Evolutionary conservation across 208 protist species (phyloP), one percentile per base, ranked within the genome.

Genomic region (Crithidia mellificae): DNA sequence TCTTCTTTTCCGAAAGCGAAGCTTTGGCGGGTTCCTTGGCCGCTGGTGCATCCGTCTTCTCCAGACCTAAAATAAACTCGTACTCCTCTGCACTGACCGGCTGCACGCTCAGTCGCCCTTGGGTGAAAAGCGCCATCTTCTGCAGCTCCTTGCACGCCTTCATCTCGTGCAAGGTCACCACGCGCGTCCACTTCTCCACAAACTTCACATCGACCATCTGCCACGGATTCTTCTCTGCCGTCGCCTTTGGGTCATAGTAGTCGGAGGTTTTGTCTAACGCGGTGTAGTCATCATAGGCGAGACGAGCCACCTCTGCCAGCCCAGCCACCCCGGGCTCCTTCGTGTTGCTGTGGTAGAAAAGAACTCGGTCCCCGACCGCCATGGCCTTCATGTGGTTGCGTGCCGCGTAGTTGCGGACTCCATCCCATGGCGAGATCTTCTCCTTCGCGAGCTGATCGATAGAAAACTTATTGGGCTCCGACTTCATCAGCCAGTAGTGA

Each of bases 281-380:
- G 2, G 91, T 94, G 64, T 85, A 75, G 62, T 96, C 91, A 41
- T 76, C 77, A 61, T 96, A 94, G 15, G 77, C 77, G 22, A 69
- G 71, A 27, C 52, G 76, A 22, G 63, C 61, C 19, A 96, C 85
- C 62, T 77, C 69, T 8, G 86, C 87, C n/a, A 94, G 64, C 1
- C 91, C 91, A 32, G 66, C 86, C 9, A 96, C 79, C 25, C 88
- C 88, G 19, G 88, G 77, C 38, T 84, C 81, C 59, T 88, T 94
- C 41, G 85, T 80, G 50, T 90, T 92, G 75, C 87, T 93, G 66
- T 96, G 91, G 65, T 94, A 96, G 67, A 96, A 96, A 12, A 96
- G 74, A 22, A 94, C 77, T 34, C 71, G 61, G 68, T 96, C 88
- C 15, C 85, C 86, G 2, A 90, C 49, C 14, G 73, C 65, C 91